Conservation (phyloP, 495 filamentous ascomycete species). For the Daldinia grandis region DNA sequence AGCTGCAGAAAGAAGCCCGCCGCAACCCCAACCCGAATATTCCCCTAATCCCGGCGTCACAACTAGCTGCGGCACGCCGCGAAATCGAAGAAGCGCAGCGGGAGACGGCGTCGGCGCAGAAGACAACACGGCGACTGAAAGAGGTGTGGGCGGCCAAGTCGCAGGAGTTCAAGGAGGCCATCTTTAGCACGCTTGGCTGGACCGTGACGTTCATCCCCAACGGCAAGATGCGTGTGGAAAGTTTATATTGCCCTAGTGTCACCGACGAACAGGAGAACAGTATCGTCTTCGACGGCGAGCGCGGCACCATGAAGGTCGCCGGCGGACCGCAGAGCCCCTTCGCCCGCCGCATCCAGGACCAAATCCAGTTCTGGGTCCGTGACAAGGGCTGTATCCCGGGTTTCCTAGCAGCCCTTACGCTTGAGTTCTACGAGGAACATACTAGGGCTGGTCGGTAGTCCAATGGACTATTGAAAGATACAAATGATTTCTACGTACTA, state of each 20-base stretch:
- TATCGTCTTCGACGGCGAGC: constrained; percentile 96
- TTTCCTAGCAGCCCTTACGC: constrained; percentile 85
- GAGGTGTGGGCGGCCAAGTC: constrained; percentile 90
- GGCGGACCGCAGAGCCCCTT: constrained; percentile 89
- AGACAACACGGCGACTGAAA: constrained; percentile 82
- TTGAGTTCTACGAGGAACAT: constrained; percentile 91
- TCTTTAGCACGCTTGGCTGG: constrained; percentile 88
- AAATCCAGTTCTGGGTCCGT: constrained; percentile 93
- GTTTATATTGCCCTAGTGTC: constrained; percentile 73
- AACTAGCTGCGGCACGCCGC: constrained; percentile 74
- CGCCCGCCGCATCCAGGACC: constrained; percentile 79
- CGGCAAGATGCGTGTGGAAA: constrained; percentile 87
- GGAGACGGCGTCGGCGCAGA: constrained; percentile 83
- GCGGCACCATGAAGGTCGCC: constrained; percentile 95
- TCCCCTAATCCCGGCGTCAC: constrained; percentile 73
- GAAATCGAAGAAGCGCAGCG: constrained; percentile 75
- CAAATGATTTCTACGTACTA: background rate
- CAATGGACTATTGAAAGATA: background rate
- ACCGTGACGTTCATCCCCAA: constrained; percentile 92
- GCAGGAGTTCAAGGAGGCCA: constrained; percentile 91
- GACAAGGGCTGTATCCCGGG: constrained; percentile 90
- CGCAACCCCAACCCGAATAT: constrained; percentile 43
- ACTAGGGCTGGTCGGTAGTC: constrained; percentile 37
- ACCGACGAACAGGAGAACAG: constrained; percentile 82
- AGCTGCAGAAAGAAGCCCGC: constrained; percentile 65